Percentiles rank a stretch among this genome's conserved stretches.
Evolutionary conservation across 768 basidiomycete genomes (phyloP).

Genomic region (Lentinula edodes): DNA sequence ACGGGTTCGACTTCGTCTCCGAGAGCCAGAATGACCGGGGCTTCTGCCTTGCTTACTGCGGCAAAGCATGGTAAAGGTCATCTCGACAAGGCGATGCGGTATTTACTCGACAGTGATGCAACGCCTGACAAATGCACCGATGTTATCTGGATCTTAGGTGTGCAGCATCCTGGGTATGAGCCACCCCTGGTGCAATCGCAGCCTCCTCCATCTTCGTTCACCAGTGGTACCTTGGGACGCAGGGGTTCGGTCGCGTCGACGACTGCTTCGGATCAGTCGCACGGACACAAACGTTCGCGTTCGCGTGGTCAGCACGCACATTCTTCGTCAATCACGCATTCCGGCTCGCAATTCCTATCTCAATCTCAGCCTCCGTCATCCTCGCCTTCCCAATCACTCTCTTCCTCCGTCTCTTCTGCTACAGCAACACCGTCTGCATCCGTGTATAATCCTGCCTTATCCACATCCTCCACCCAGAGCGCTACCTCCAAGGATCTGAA

Average conservation of each 20-base stretch:
- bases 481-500: not conserved
- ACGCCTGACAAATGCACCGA: conserved; percentile 77
- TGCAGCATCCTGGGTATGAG: conserved; percentile 74
- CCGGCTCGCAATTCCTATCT: conserved; percentile 10
- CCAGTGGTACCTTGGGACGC: conserved; percentile 15
- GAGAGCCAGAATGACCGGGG: conserved; percentile 22
- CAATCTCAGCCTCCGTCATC: conserved; percentile 20
- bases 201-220: conserved; percentile 11
- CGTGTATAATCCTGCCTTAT: conserved; percentile 13
- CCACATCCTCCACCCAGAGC: not conserved
- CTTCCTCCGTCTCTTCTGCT: conserved; percentile 25
- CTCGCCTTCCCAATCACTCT: conserved; percentile 1
- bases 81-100: conserved; percentile 79
- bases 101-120: conserved; percentile 88
- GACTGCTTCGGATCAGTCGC: conserved; percentile 28
- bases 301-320: conserved; percentile 22
- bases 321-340: conserved; percentile 36
- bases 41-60: conserved; percentile 52
- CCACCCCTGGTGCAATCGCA: conserved; percentile 20
- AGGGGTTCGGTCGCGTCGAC: conserved; percentile 35
- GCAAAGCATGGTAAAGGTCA: conserved; percentile 73
- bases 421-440: conserved; percentile 16
- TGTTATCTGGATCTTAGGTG: conserved; percentile 87
- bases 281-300: conserved; percentile 4
- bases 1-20: conserved; percentile 17